Evolutionary conservation across 140 eudicot species (phyloP).

Genomic region (Anethum foeniculum): DNA sequence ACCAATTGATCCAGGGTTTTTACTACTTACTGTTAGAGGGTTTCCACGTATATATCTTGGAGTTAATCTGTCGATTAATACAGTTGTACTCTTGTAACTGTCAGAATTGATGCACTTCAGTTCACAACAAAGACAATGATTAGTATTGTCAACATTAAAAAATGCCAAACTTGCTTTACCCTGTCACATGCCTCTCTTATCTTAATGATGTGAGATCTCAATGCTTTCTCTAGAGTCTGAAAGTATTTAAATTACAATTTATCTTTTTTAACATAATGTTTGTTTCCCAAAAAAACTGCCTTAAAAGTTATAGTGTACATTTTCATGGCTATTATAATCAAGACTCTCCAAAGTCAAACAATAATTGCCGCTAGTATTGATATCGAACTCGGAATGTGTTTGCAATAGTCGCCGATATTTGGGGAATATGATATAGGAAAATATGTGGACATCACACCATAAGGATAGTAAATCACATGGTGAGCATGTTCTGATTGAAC

Average conservation of each 20-base stretch:
- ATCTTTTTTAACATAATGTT: background rate
- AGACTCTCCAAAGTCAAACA: background rate
- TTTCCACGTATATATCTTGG: background rate
- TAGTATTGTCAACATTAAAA: background rate
- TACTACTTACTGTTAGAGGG: background rate
- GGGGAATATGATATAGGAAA: background rate
- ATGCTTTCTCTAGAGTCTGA: background rate
- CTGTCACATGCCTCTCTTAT: background rate
- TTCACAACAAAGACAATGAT: background rate
- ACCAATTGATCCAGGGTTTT: background rate
- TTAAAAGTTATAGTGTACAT: background rate
- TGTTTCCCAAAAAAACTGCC: background rate
- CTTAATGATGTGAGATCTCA: background rate
- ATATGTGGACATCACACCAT: no score
- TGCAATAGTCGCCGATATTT: background rate
- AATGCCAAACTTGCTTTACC: background rate
- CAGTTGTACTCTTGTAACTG: background rate
- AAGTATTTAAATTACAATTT: background rate
- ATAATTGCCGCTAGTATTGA: background rate
- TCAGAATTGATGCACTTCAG: background rate
- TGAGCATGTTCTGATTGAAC: background rate
- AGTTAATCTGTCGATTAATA: background rate
- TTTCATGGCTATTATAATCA: background rate
- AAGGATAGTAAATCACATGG: background rate
- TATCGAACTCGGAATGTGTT: background rate